Conservation (phyloP, 345 rosid species). For the Eucalyptus marginata region DNA sequence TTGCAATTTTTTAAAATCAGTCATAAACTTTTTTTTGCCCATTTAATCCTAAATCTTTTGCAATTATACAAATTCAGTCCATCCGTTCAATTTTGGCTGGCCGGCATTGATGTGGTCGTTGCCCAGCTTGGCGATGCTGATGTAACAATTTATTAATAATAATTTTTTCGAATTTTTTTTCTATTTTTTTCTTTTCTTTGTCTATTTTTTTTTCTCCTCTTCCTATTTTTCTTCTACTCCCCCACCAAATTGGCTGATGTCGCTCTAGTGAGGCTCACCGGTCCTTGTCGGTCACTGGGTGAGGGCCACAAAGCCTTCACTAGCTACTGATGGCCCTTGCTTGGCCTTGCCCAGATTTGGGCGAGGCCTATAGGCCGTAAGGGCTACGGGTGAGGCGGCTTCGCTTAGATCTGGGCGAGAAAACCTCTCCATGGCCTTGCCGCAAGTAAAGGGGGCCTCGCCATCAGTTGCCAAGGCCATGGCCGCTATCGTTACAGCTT, state of each 20-base stretch:
- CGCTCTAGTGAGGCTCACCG: rapidly evolving
- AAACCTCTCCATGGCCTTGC: too few species aligned
- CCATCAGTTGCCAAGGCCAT: rapidly evolving
- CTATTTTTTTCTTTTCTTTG: rapidly evolving
- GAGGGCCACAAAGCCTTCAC: too few species aligned
- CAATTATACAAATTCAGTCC: rapidly evolving
- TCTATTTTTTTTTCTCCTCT: rapidly evolving
- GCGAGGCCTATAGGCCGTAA: rapidly evolving
- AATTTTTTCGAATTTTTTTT: rapidly evolving
- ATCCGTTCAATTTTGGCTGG: rapidly evolving
- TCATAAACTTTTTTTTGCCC: rapidly evolving
- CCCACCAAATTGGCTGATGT: rapidly evolving
- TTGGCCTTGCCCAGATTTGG: too few species aligned
- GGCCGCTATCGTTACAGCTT: too few species aligned
- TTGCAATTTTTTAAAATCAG: too few species aligned
- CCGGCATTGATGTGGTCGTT: rapidly evolving
- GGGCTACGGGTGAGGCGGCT: rapidly evolving
- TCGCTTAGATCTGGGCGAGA: rapidly evolving
- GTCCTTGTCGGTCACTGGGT: rapidly evolving
- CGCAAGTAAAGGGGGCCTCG: too few species aligned
- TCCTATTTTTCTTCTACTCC: too few species aligned
- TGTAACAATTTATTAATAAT: too few species aligned
- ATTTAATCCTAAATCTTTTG: too few species aligned
- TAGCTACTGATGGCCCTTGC: too few species aligned
- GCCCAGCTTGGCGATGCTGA: rapidly evolving